Evolutionary conservation across 257 asterid species (phyloP).

Genomic region (Solanum chiquidenum): DNA sequence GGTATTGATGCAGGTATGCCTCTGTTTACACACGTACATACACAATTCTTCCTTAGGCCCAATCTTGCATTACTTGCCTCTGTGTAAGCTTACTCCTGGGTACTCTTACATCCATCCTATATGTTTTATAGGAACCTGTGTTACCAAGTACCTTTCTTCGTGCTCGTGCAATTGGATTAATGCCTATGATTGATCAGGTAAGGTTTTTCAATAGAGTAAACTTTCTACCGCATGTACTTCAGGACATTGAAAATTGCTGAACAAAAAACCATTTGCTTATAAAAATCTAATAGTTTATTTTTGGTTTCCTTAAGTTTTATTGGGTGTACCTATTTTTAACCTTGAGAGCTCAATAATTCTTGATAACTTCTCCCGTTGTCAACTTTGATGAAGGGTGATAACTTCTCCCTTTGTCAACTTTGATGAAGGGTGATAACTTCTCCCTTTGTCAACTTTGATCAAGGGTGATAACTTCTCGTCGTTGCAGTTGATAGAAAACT

Average conservation of each 20-base stretch:
- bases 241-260: background rate
- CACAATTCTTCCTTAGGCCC: background rate
- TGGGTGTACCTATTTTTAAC: background rate
- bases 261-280: background rate
- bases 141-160: slow-evolving; percentile 81
- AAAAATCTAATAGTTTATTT: background rate
- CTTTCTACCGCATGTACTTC: background rate
- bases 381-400: background rate
- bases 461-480: background rate
- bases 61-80: background rate
- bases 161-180: slow-evolving; percentile 93
- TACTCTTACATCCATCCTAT: background rate
- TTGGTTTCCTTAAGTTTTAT: background rate
- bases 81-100: background rate
- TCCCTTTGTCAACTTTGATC: background rate
- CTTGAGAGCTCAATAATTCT: background rate
- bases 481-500: background rate
- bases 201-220: background rate
- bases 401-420: background rate
- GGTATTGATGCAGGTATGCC: slow-evolving; percentile 79
- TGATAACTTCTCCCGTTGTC: background rate
- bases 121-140: slow-evolving; percentile 58
- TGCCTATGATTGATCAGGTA: slow-evolving; percentile 99
- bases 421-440: background rate
- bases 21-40: background rate